Base-by-base conservation (phyloP, 2,329 filamentous ascomycete genomes). In the Rhexocercosporidium sp. region DNA sequence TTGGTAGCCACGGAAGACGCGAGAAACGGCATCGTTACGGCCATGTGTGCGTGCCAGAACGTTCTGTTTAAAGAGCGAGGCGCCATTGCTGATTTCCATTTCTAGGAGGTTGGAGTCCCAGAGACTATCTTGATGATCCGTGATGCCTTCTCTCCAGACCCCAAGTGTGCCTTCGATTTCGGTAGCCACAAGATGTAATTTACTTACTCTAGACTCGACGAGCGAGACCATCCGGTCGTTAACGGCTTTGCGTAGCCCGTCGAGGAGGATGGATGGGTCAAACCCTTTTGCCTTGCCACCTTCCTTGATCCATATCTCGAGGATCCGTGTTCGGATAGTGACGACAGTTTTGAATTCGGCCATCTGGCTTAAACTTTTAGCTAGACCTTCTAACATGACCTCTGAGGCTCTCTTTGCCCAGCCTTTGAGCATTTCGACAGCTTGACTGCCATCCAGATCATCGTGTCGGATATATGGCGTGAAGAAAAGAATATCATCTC, bases 381-480 rank as follows among this genome's bases (percentile, higher is more conserved):
- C 82, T 31, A 93, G 81, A 0, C 90, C 90, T n/a, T 84, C 78
- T 1, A 92, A 77, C 64, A 93, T 80, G 8, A 85, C 82, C 53
- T 85, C 80, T 20, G 87, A 86, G 1, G 88, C 88, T 60, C 84
- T 83, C 60, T 83, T 83, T 0, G 88, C 88, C 91, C 92, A 94
- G 31, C 76, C 77, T 25, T 83, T 84, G 16, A 93, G 83, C 78
- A 87, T 87, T 1, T 87, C 85, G 49, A 85, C 83, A 0, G 87
- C 86, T 68, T 88, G 85, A 27, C 82, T 79, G 22, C 85, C 87
- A 27, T 89, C 86, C 4, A 92, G 78, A 71, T 96, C 92, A 71
- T 94, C 92, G 73, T 96, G 90, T 34, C 92, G 89, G 41, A 96
- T 92, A 81, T 93, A 97, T 0, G 94, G 94, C 0, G 90, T 95